Evolutionary conservation across 176 grass and related monocot genomes (phyloP).

Genomic region (Aegilops longissima): DNA sequence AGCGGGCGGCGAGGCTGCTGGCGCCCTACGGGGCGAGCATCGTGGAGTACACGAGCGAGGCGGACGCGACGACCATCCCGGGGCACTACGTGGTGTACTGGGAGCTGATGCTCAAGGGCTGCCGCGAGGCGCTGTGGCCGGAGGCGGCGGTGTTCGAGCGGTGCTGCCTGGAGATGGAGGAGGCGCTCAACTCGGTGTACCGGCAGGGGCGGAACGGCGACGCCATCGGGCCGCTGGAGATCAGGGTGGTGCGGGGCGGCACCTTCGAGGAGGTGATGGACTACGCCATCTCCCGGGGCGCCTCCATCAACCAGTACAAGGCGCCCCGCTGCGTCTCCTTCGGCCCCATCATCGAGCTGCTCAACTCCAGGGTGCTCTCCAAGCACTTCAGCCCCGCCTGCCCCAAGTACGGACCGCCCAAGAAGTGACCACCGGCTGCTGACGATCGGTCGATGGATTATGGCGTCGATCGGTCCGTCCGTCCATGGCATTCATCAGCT

Average conservation of each 20-base stretch:
- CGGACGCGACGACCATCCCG: constrained; percentile 74
- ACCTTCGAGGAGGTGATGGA: constrained; percentile 99
- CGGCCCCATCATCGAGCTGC: constrained; percentile 81
- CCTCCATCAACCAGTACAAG: constrained; percentile 99
- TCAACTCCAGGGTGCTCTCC: constrained; percentile 77
- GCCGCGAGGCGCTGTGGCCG: constrained; percentile 36
- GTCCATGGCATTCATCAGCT: not conserved
- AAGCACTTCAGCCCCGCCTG: constrained; percentile 76
- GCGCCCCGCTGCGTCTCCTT: constrained; percentile 85
- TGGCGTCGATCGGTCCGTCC: not conserved
- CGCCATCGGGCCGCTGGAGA: constrained; percentile 88
- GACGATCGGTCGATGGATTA: not conserved
- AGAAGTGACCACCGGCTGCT: constrained; percentile 24
- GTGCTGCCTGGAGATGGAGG: constrained; percentile 99
- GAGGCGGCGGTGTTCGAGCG: constrained; percentile 48
- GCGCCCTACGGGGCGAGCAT: constrained; percentile 50
- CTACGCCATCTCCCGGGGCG: constrained; percentile 89
- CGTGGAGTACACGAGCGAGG: constrained; percentile 88
- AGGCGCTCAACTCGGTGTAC: constrained; percentile 92
- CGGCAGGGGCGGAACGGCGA: constrained; percentile 73
- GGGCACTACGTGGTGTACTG: constrained; percentile 98
- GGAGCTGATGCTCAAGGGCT: constrained; percentile 70
- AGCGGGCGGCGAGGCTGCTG: constrained; percentile 58
- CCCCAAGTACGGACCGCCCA: constrained; percentile 57
- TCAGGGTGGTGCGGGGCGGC: constrained; percentile 61